These are phyloP conservation scores for Aureobasidium sp. DNA, from an alignment of 2,329 filamentous ascomycete species.

Conservation along the genomic window DNA sequence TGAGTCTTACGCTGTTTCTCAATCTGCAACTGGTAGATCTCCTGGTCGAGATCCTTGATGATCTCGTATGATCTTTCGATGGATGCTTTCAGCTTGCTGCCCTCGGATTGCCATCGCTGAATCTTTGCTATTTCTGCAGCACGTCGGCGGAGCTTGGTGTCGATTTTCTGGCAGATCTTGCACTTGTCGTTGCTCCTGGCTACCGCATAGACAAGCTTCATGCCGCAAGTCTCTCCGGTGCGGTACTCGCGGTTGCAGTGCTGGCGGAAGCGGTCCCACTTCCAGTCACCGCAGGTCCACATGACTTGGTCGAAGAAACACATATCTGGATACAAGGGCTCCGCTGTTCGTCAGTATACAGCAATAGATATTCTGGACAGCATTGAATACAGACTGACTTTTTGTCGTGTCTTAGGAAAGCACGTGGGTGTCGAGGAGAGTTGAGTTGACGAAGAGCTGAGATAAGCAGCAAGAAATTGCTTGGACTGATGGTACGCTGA, in stretches of 20 bases:
- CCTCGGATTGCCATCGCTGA: conserved; percentile 68
- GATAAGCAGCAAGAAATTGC: neutral
- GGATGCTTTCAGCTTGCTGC: conserved; percentile 50
- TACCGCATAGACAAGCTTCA: conserved; percentile 78
- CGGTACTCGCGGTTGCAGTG: conserved; percentile 94
- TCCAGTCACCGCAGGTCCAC: conserved; percentile 84
- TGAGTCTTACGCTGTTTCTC: conserved; percentile 23
- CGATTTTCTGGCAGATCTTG: conserved; percentile 81
- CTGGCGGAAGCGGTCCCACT: conserved; percentile 87
- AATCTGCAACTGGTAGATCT: conserved; percentile 55
- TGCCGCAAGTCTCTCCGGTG: conserved; percentile 91
- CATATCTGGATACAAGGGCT: conserved; percentile 48
- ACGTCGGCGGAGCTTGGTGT: conserved; percentile 72
- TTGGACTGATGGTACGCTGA: neutral
- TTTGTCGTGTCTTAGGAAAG: neutral
- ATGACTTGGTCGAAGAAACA: conserved; percentile 92
- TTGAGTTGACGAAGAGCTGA: neutral
- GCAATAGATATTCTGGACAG: neutral
- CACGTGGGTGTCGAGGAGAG: neutral
- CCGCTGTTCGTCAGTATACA: neutral
- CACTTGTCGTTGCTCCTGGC: conserved; percentile 59
- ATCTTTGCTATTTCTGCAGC: conserved; percentile 69
- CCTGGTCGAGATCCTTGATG: conserved; percentile 62
- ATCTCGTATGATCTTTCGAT: conserved; percentile 64
- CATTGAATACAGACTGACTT: neutral